phyloP scores from a whole-genome alignment of 768 basidiomycete species.

The Boletus patriciae region DNA sequence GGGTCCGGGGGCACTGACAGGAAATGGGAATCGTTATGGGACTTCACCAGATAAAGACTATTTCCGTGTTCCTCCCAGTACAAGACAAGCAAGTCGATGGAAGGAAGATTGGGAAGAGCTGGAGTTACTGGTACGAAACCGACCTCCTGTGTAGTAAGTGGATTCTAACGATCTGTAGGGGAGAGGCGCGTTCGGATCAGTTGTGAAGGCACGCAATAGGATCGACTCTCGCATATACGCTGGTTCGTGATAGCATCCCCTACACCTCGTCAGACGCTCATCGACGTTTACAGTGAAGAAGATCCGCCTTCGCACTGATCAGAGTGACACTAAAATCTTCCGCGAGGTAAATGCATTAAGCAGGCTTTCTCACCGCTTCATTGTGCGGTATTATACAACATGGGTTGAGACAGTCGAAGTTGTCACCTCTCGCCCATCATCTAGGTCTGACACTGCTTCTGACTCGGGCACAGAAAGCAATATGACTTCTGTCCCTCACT shows the following conservation, averaged over 20 bases:
- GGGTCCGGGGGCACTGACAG: constrained; percentile 50
- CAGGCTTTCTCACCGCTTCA: constrained; percentile 81
- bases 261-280: not conserved
- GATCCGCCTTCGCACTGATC: constrained; percentile 71
- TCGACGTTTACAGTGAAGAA: constrained; percentile 67
- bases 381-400: constrained; percentile 89
- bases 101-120: constrained; percentile 94
- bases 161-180: constrained; percentile 47
- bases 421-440: constrained; percentile 46
- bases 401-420: constrained; percentile 79
- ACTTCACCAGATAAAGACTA: constrained; percentile 71
- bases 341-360: constrained; percentile 91
- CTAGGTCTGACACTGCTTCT: constrained; percentile 43
- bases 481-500: constrained; percentile 56
- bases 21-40: constrained; percentile 32
- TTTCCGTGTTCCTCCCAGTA: constrained; percentile 40
- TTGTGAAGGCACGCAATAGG: constrained; percentile 90
- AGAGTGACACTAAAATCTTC: constrained; percentile 85
- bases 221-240: constrained; percentile 85
- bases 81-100: constrained; percentile 73
- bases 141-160: not conserved
- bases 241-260: constrained; percentile 40
- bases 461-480: constrained; percentile 45
- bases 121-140: constrained; percentile 62
- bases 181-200: constrained; percentile 89